Conservation (phyloP, 805 yeast species). For the Kodamaea fukazawae region DNA sequence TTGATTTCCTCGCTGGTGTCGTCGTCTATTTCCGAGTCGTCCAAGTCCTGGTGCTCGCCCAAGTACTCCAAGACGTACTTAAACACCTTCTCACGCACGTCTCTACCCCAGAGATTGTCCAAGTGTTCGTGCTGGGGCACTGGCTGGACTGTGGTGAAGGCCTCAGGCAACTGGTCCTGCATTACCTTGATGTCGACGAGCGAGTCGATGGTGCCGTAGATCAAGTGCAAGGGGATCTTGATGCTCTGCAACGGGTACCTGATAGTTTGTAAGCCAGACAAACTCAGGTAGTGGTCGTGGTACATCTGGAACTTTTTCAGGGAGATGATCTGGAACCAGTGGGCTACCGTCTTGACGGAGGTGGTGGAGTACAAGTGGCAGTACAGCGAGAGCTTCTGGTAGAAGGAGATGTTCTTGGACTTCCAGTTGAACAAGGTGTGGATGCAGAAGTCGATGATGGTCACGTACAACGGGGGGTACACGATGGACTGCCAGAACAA, state of each 20-base stretch:
- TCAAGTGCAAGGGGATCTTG: constrained; percentile 64
- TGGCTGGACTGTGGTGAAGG: constrained; percentile 50
- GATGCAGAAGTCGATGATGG: constrained; percentile 69
- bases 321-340: constrained; percentile 56
- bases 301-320: constrained; percentile 83
- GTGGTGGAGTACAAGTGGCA: constrained; percentile 90
- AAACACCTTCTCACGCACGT: constrained; percentile 44
- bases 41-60: constrained; percentile 8
- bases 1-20: no score
- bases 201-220: constrained; percentile 80
- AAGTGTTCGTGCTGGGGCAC: constrained; percentile 79
- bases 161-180: constrained; percentile 60
- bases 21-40: no score
- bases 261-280: constrained; percentile 32
- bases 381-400: constrained; percentile 78
- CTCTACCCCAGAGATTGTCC: constrained; percentile 85
- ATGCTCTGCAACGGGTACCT: constrained; percentile 41
- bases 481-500: constrained; percentile 75
- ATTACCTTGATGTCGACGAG: constrained; percentile 83
- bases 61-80: constrained; percentile 24
- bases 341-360: constrained; percentile 46
- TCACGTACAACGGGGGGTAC: constrained; percentile 72
- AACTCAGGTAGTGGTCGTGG: constrained; percentile 48
- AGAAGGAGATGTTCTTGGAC: constrained; percentile 61
- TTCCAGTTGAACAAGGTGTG: constrained; percentile 76